Evolutionary conservation across 2,329 filamentous ascomycete genomes (phyloP), one percentile per base, ranked within the genome.

Genomic region (Davidsoniella eucalypti): DNA sequence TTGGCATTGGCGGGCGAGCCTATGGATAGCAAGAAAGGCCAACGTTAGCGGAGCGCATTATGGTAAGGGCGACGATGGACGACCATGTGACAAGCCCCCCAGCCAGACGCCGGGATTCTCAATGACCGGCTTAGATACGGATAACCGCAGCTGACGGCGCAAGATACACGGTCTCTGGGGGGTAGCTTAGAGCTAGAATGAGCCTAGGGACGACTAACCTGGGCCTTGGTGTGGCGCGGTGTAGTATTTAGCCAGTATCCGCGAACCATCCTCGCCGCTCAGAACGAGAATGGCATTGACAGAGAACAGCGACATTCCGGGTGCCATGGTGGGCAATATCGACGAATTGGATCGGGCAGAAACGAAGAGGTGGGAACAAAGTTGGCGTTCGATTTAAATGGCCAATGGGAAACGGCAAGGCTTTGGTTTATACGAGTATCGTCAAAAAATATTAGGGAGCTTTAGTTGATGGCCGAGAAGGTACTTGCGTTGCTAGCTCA

Each of bases 211-310:
- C 49, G 42, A 21, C 17, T 63, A 64, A 64, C 51, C 51, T 17
- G 26, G 41, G 29, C 51, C 51, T 45, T 62, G 64, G 61, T 69
- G 82, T 65, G 65, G 83, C 69, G 66, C 70, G 66, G 65, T 67
- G 73, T 90, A 94, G 76, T 94, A 94, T 72, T 95, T 95, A 61
- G 87, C 79, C 65, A 94, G 87, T 69, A 96, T 85, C 65, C 90
- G 80, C 54, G 84, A 84, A 62, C 85, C 85, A 65, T 96, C 90
- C 67, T 94, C 87, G 54, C 82, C 81, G 61, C 82, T 79, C 63
- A 88, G 80, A 59, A 88, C 79, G 57, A 87, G 73, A 64, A 88
- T 74, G 61, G 84, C 84, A 65, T 84, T 82, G 61, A 87, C 74
- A 60, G 80, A 78, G 69, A 83, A 82, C 42, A 87, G 75, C 55